Evolutionary conservation across 2,329 filamentous ascomycete genomes (phyloP).

Genomic region (Anisogramma anomala): DNA sequence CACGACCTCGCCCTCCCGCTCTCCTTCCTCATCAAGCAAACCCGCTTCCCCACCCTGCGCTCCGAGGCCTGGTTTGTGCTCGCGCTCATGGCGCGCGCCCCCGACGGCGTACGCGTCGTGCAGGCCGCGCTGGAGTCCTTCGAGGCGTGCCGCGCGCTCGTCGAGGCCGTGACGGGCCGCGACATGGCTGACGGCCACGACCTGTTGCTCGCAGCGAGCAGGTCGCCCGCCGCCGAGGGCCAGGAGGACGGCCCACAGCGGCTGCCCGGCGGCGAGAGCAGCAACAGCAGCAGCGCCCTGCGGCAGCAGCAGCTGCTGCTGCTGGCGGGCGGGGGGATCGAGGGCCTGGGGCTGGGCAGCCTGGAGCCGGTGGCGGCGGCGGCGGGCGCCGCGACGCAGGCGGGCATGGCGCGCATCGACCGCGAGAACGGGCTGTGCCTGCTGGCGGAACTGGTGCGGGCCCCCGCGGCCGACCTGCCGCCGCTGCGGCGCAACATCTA

Average conservation of each 20-base stretch:
- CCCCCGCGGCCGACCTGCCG: slow-evolving; percentile 29
- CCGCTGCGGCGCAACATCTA: slow-evolving; percentile 30
- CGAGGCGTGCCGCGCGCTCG: slow-evolving; percentile 33
- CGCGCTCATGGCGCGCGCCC: slow-evolving; percentile 45
- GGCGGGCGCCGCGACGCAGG: slow-evolving; percentile 31
- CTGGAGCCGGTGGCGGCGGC: slow-evolving; percentile 36
- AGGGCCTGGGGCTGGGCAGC: slow-evolving; percentile 25
- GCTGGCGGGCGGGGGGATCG: slow-evolving; percentile 18
- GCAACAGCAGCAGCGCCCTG: too few species aligned
- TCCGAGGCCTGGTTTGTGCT: slow-evolving; percentile 53
- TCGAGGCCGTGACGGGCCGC: slow-evolving; percentile 38
- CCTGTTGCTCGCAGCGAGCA: slow-evolving; percentile 7
- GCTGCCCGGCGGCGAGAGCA: slow-evolving; percentile 3
- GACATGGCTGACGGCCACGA: slow-evolving; percentile 19
- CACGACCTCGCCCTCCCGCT: slow-evolving; percentile 31
- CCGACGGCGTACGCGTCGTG: slow-evolving; percentile 37
- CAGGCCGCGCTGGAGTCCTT: slow-evolving; percentile 30
- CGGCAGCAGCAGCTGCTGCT: neutral
- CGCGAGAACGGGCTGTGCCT: slow-evolving; percentile 51
- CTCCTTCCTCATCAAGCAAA: slow-evolving; percentile 42
- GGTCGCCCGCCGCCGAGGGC: neutral
- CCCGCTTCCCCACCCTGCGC: slow-evolving; percentile 46
- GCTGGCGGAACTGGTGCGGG: slow-evolving; percentile 41
- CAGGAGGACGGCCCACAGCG: slow-evolving; percentile 3
- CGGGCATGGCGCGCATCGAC: slow-evolving; percentile 39